These are phyloP conservation scores for Sporopachydermia cereana DNA, from an alignment of 1,139 yeast species.

Conservation along the genomic window DNA sequence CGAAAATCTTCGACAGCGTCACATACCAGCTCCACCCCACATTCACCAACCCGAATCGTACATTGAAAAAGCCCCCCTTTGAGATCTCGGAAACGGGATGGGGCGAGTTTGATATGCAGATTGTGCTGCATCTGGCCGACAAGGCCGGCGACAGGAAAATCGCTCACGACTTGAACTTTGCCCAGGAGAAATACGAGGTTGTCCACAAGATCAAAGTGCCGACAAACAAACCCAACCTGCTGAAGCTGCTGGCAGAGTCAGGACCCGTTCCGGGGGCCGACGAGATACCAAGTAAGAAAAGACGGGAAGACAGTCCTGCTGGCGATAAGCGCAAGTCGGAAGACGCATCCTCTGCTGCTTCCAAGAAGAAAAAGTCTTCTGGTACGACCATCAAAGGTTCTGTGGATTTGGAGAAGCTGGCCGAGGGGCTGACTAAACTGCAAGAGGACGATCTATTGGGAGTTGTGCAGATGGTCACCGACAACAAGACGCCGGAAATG, in stretches of 20 bases:
- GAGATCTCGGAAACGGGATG: slow-evolving; percentile 89
- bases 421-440: slow-evolving; percentile 79
- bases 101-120: slow-evolving; percentile 94
- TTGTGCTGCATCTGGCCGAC: slow-evolving; percentile 67
- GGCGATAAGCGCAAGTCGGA: slow-evolving; percentile 33
- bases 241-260: slow-evolving; percentile 62
- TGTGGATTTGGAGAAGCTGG: slow-evolving; percentile 81
- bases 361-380: slow-evolving; percentile 17
- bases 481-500: slow-evolving; percentile 91
- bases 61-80: slow-evolving; percentile 79
- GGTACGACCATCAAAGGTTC: slow-evolving; percentile 40
- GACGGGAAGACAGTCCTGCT: slow-evolving; percentile 9
- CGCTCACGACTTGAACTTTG: slow-evolving; percentile 81
- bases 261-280: slow-evolving; percentile 62
- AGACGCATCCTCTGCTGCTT: slow-evolving; percentile 19
- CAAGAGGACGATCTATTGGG: slow-evolving; percentile 88
- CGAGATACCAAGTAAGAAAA: slow-evolving; percentile 10
- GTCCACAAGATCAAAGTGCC: slow-evolving; percentile 75
- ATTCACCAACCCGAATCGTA: slow-evolving; percentile 77
- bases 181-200: slow-evolving; percentile 60
- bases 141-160: slow-evolving; percentile 81
- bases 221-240: slow-evolving; percentile 60
- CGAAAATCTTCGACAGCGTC: slow-evolving; percentile 81
- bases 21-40: slow-evolving; percentile 93
- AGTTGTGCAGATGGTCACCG: slow-evolving; percentile 96